Evolutionary conservation across 2,329 filamentous ascomycete species (phyloP), one percentile per base, ranked within the genome.

Genomic region (Scedosporium apiospermum): DNA sequence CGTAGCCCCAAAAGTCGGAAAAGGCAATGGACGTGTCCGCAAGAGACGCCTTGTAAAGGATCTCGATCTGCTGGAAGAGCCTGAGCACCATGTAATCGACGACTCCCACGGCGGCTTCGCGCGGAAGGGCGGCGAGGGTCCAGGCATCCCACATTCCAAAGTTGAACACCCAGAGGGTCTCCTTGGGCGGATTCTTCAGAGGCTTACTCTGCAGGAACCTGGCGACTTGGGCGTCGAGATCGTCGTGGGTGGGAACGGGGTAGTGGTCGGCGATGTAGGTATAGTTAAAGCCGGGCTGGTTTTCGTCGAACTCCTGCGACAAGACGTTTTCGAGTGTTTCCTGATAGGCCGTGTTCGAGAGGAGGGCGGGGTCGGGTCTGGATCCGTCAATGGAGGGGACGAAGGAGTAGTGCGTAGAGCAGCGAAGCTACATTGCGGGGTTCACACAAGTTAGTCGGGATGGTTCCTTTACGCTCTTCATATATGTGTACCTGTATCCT

Each of bases 141-240:
- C 80, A 84, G 59, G 82, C 69, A 63, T 84, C 81, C 80, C 81
- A 83, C 34, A 77, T 77, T n/a, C 81, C 81, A 62, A 82, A 76
- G 9, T 74, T 78, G 62, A 84, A 80, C 14, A 83, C 71, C 78
- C 78, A 83, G 14, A 83, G 66, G 0, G 81, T 83, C 64, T 82
- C 78, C n/a, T 71, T 71, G 5, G 78, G 75, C 0, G 74, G 63
- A 0, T 65, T 63, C 2, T 65, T 65, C 0, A 74, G 72, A 21
- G 68, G 69, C 2, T 76, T 70, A 51, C 71, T 72, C 6, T 72
- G 68, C n/a, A 84, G 74, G 60, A 83, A 84, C 1, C 66, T 64
- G 38, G 74, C 67, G 2, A 84, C 68, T 65, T 84, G 81, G 2
- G 71, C 68, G 18, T 71, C 66, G 10, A 84, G 67, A 63, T 83